These are phyloP conservation scores for Dendrobium officinale DNA, from an alignment of 106 monocot genomes.

Conservation along the genomic window DNA sequence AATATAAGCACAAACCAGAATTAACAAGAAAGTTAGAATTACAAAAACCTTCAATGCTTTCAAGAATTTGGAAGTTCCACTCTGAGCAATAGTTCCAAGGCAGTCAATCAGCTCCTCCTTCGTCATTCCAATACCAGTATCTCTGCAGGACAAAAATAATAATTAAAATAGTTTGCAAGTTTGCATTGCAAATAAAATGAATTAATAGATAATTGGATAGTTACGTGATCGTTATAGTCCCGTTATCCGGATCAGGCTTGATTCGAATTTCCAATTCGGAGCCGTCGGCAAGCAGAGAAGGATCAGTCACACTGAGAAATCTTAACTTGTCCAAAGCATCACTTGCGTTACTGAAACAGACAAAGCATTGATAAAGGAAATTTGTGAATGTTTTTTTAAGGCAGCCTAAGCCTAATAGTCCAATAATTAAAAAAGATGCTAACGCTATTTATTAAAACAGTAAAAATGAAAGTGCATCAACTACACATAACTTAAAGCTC, in stretches of 20 bases:
- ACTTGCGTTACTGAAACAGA: constrained; percentile 85
- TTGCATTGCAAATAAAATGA: background rate
- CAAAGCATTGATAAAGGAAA: background rate
- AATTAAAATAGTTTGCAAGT: background rate
- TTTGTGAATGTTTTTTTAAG: background rate
- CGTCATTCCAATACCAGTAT: constrained; percentile 99
- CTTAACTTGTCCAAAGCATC: constrained; percentile 96
- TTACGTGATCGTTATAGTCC: constrained; percentile 84
- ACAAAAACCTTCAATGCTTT: constrained; percentile 72
- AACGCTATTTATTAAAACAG: background rate
- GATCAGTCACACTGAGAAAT: constrained; percentile 88
- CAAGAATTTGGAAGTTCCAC: constrained; percentile 93
- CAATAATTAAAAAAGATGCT: background rate
- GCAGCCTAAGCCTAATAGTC: background rate
- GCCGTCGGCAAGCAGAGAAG: constrained; percentile 71
- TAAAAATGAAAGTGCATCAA: background rate
- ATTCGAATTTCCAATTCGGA: constrained; percentile 85
- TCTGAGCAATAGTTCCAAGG: constrained; percentile 98
- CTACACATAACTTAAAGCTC: background rate
- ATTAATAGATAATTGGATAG: background rate
- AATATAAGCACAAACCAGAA: background rate
- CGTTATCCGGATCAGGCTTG: constrained; percentile 88
- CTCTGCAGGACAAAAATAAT: constrained; percentile 28
- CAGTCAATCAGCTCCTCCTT: constrained; percentile 91
- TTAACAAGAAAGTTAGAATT: background rate